These are phyloP conservation scores for Quercus mongolica DNA, from an alignment of 306 rosid species.

Conservation along the genomic window DNA sequence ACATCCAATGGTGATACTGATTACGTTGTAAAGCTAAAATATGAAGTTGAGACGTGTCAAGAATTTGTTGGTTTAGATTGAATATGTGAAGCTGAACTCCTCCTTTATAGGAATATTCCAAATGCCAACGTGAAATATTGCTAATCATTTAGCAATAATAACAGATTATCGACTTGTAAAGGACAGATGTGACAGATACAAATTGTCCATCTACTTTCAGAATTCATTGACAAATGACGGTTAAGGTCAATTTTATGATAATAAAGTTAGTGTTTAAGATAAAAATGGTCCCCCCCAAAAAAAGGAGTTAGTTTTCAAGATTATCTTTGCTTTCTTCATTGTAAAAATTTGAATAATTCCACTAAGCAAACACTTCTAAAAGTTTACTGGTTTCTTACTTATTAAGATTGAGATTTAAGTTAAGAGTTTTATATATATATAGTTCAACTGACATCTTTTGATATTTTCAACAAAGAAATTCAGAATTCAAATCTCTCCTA, in stretches of 20 bases:
- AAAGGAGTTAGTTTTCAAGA: neutral
- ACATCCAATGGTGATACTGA: neutral
- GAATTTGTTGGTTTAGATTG: neutral
- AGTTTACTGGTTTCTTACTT: neutral
- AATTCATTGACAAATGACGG: neutral
- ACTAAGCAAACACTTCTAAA: neutral
- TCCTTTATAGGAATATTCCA: neutral
- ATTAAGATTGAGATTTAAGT: neutral
- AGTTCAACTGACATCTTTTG: too few relatives aligned
- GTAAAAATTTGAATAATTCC: neutral
- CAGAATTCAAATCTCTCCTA: too few relatives aligned
- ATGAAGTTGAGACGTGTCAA: neutral
- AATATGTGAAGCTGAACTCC: constrained; percentile 3
- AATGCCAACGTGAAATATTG: neutral
- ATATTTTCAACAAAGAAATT: too few relatives aligned
- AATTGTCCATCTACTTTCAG: neutral
- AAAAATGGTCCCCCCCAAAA: too few relatives aligned
- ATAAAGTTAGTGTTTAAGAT: neutral
- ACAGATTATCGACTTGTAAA: neutral
- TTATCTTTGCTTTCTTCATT: neutral
- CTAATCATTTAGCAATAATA: neutral
- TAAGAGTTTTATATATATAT: too few relatives aligned
- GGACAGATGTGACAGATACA: neutral
- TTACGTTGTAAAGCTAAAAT: neutral
- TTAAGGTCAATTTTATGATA: neutral